Base-by-base conservation (phyloP, 106 monocot genomes). In the Dendrobium nobile region DNA sequence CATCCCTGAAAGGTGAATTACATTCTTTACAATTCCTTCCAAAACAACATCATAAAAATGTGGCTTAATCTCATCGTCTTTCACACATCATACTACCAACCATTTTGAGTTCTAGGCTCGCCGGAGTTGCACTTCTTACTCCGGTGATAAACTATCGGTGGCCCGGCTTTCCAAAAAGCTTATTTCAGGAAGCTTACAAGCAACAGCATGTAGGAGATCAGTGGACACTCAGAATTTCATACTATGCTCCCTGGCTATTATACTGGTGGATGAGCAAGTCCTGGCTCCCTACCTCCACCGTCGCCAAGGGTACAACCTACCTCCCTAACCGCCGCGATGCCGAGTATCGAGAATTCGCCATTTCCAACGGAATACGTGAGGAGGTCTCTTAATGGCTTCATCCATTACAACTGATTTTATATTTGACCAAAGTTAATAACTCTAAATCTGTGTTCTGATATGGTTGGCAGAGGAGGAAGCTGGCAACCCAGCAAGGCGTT, bases 211-310 rank as follows among this genome's bases (percentile, higher is more conserved):
- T 70, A 7, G 90, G 88, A 43, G 93, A 93, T 73, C 93, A 93
- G 67, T 93, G 90, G 93, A 73, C 90, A 0, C 20, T 88, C 4
- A 73, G 90, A 24, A 78, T 93, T 5, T 80, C 90, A 27, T 88
- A 93, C 75, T 87, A 93, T 58, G 82, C 84, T 16, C 93, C 93
- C 0, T 85, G 93, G 86, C 45, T 93, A 77, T 90, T 90, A 37
- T 74, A 90, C 59, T 93, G 93, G 93, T 93, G 93, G 93, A 88
- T 87, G 88, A 89, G 83, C 7, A 88, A 88, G 70, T 45, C 86
- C 8, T 88, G 90, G 90, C 48, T 93, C 4, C 93, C 93, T 7
- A 68, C 90, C 65, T 93, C 93, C 10, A 86, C 88, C 1, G 90
- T 89, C 47, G 74, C 87, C 58, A 82, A 84, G 47, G 89, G 84